phyloP scores from a whole-genome alignment of 306 rosid species.

The Vachellia pachyceras region DNA sequence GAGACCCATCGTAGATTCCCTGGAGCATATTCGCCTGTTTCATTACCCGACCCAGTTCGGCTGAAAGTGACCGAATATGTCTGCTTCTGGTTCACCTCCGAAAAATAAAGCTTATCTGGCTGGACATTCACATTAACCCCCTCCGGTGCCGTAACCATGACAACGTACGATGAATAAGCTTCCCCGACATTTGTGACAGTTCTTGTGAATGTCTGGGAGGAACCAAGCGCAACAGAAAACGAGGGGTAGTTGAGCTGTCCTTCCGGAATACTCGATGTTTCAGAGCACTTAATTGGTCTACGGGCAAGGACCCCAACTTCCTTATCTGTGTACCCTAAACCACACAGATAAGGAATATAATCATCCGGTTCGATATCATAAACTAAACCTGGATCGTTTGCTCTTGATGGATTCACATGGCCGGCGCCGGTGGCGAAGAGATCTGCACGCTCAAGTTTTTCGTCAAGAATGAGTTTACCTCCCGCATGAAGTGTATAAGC shows the following conservation, averaged over 20 bases:
- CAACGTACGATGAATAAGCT: conserved; percentile 52
- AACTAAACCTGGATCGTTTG: conserved; percentile 72
- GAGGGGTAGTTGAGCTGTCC: conserved; percentile 83
- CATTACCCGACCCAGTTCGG: conserved; percentile 31
- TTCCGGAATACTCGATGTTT: conserved; percentile 62
- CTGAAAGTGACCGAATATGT: conserved; percentile 60
- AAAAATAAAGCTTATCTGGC: conserved; percentile 57
- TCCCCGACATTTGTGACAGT: conserved; percentile 79
- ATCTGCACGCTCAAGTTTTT: conserved; percentile 61
- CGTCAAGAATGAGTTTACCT: conserved; percentile 53
- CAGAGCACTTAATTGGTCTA: conserved; percentile 52
- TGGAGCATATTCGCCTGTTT: conserved; percentile 48
- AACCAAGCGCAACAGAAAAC: conserved; percentile 59
- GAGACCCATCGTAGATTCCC: conserved; percentile 67
- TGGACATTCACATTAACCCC: conserved; percentile 60
- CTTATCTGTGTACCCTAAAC: conserved; percentile 57
- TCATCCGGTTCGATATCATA: conserved; percentile 72
- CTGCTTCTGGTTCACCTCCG: conserved; percentile 61
- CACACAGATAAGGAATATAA: conserved; percentile 76
- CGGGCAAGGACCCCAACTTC: conserved; percentile 59
- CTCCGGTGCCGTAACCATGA: conserved; percentile 50
- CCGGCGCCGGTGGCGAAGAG: conserved; percentile 75
- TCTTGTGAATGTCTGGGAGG: conserved; percentile 67
- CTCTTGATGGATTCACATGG: conserved; percentile 76
- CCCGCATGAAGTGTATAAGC: conserved; percentile 44